phyloP scores from a whole-genome alignment of 176 grass and related monocot species.

The Oryza glaberrima region DNA sequence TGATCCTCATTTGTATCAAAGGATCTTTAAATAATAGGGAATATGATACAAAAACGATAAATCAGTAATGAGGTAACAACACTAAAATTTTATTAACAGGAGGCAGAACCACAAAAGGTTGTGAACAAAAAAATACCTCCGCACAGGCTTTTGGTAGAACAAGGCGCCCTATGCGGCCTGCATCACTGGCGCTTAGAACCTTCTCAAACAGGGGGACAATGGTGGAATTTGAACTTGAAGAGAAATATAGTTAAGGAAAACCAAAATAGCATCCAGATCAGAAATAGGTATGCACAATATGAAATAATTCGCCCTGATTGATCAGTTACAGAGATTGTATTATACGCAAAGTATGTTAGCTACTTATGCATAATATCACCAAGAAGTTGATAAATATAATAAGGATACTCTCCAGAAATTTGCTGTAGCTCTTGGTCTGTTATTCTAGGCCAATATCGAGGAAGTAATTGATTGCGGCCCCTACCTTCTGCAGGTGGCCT shows the following conservation, averaged over 20 bases:
- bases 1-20: slow-evolving; percentile 21
- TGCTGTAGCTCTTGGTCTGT: slow-evolving; percentile 99
- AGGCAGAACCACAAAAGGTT: slow-evolving; percentile 15
- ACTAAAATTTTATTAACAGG: slow-evolving; percentile 19
- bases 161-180: slow-evolving; percentile 95
- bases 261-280: slow-evolving; percentile 20
- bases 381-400: slow-evolving; percentile 24
- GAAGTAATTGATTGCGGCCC: slow-evolving; percentile 93
- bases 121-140: slow-evolving; percentile 66
- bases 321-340: background rate
- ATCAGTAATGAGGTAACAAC: slow-evolving; percentile 4
- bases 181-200: slow-evolving; percentile 97
- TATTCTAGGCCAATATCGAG: slow-evolving; percentile 99
- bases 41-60: slow-evolving; percentile 11
- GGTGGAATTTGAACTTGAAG: slow-evolving; percentile 88
- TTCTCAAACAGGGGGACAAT: slow-evolving; percentile 99
- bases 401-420: slow-evolving; percentile 99
- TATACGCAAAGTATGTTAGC: slow-evolving; percentile 7
- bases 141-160: slow-evolving; percentile 99
- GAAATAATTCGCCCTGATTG: slow-evolving; percentile 4
- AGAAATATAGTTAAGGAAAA: slow-evolving; percentile 63
- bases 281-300: background rate
- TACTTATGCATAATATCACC: background rate
- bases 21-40: background rate
- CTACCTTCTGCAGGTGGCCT: slow-evolving; percentile 93